Conservation (phyloP, 768 basidiomycete species). For the Suillus occidentalis region DNA sequence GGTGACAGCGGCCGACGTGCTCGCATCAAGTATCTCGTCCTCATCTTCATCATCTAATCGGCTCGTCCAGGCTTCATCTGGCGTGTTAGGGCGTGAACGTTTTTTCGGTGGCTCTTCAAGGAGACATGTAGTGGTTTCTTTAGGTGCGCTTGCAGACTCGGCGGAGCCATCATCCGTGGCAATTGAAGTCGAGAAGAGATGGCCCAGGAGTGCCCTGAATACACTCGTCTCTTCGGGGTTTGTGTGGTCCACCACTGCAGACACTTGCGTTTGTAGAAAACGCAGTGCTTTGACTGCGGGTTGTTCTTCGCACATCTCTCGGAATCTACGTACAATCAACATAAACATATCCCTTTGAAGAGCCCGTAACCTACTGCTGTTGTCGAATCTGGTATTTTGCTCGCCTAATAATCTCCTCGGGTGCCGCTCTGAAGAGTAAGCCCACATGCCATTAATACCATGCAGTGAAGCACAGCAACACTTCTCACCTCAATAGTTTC, state of each 20-base stretch:
- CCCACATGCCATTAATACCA: neutral
- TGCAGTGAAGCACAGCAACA: neutral
- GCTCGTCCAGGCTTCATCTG: conserved; percentile 44
- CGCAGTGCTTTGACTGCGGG: conserved; percentile 60
- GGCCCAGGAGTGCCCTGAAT: conserved; percentile 66
- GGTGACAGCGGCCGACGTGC: neutral
- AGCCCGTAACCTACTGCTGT: conserved; percentile 57
- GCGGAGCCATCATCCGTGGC: neutral
- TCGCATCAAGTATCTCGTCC: conserved; percentile 5
- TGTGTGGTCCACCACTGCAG: conserved; percentile 67
- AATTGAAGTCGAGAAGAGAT: conserved; percentile 49
- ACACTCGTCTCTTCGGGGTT: conserved; percentile 57
- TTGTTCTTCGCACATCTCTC: conserved; percentile 74
- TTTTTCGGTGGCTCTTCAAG: conserved; percentile 41
- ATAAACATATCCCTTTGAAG: neutral
- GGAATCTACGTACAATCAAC: conserved; percentile 50
- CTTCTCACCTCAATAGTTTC: conserved; percentile 58
- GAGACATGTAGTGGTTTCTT: neutral
- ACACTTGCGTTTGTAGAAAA: conserved; percentile 71
- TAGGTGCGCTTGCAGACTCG: neutral
- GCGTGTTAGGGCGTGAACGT: conserved; percentile 43
- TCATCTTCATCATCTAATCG: conserved; percentile 33
- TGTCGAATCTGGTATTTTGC: conserved; percentile 64
- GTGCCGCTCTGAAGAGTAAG: conserved; percentile 46
- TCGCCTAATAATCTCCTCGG: conserved; percentile 62